Evolutionary conservation across 106 monocot genomes (phyloP).

Genomic region (Narthecium ossifragum): DNA sequence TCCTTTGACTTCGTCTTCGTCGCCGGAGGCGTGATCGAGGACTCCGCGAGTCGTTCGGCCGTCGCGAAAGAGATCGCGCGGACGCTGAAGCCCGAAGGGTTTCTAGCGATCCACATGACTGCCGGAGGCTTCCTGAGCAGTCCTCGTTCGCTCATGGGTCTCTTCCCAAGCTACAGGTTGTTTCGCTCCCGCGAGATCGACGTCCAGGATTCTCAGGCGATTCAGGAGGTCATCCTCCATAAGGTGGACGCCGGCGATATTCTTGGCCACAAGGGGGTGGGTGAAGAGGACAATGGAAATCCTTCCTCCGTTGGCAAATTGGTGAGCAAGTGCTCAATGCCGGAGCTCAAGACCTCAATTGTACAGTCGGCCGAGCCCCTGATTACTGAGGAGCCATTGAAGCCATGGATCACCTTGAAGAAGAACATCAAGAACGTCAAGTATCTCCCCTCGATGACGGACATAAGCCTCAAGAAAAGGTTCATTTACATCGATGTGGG

Average conservation of each 20-base stretch:
- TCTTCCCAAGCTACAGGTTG: constrained; percentile 31
- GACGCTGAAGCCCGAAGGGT: constrained; percentile 31
- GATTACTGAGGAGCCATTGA: constrained; percentile 67
- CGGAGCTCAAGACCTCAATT: constrained; percentile 40
- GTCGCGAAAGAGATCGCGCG: constrained; percentile 42
- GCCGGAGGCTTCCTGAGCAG: constrained; percentile 48
- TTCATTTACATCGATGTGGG: constrained; percentile 76
- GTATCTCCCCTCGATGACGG: constrained; percentile 54
- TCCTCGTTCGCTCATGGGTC: constrained; percentile 31
- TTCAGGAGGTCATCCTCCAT: no score
- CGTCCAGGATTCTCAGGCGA: no score
- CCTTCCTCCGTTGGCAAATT: constrained; percentile 16
- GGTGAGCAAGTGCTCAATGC: constrained; percentile 32
- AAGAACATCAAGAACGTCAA: constrained; percentile 66
- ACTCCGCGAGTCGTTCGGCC: constrained; percentile 16
- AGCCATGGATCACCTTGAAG: constrained; percentile 84
- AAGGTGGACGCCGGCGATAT: not conserved
- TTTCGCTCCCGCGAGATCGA: constrained; percentile 18
- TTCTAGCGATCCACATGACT: constrained; percentile 42
- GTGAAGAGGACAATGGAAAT: constrained; percentile 1
- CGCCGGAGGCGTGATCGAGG: constrained; percentile 27
- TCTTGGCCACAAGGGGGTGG: not conserved
- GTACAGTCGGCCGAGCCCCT: constrained; percentile 50
- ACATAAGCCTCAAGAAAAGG: constrained; percentile 61
- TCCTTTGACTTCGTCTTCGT: constrained; percentile 61